Base-by-base conservation (phyloP, 163 green algal genomes). In the Volvox carteri region DNA sequence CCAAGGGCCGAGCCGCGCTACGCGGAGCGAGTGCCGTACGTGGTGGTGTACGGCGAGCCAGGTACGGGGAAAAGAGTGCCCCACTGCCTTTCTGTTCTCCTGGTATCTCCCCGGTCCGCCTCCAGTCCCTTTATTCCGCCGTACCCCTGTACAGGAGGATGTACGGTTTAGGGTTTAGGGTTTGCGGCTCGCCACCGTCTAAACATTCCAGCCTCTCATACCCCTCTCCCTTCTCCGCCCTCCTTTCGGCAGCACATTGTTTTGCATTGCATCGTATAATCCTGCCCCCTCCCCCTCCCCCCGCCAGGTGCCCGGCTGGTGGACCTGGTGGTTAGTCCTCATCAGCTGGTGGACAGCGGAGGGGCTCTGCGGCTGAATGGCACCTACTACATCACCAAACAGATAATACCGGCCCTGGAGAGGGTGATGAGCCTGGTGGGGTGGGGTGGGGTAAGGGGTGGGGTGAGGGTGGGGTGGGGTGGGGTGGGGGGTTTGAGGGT, bases 301-400 rank as follows among this genome's bases (percentile, higher is more conserved):
- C 23, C 30, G 12, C 19, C 37, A 88, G 83, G 86, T 18, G 77
- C 89, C 1, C 81, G 93, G 54, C 90, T 99, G 78, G 91, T 97
- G 21, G 97, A 99, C 87, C 90, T 96, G 88, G 85, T 85, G 52
- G 95, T 99, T 28, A 58, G 92, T 19, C 98, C 98, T 1, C 88
- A 93, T 11, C 92, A 68, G 46, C 88, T 99, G 81, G 87, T 98
- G 67, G 95, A 97, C 72, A 56, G 37, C 3, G 89, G 88, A 33
- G 91, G 91, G 4, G 8, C 19, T n/a, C 92, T 99, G 85, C 93
- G 96, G 19, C 92, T 99, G 30, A 91, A 99, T 88, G 96, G 85
- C 12, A 77, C 84, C 12, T 99, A 99, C 94, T 99, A 99, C 95
- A 98, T 99, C 92, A 96, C 92, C 18, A 98, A 98, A 80, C 95